These are phyloP conservation scores for Yamadazyma oceani DNA, from an alignment of 1,139 yeast genomes.

Conservation along the genomic window DNA sequence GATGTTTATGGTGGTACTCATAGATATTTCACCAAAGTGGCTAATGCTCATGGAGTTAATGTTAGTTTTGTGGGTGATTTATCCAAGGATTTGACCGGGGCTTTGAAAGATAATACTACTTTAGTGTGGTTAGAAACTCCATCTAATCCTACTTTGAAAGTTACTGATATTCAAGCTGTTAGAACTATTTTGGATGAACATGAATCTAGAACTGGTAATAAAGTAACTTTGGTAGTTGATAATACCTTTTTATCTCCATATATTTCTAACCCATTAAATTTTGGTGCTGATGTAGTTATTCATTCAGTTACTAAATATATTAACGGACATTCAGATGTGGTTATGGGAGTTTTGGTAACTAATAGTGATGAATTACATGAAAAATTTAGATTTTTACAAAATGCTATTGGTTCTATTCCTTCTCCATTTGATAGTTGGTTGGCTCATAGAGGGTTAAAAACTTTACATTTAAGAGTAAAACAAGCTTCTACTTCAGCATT, in stretches of 20 bases:
- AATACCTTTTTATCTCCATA: constrained; percentile 95
- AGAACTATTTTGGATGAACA: constrained; percentile 50
- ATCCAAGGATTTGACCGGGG: constrained; percentile 54
- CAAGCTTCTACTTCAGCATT: constrained; percentile 69
- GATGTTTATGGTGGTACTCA: constrained; percentile 95
- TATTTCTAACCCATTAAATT: constrained; percentile 76
- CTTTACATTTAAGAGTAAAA: constrained; percentile 76
- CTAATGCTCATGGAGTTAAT: constrained; percentile 73
- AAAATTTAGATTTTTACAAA: constrained; percentile 73
- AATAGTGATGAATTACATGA: constrained; percentile 62
- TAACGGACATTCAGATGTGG: constrained; percentile 92
- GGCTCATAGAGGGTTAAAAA: constrained; percentile 89
- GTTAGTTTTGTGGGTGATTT: constrained; percentile 69
- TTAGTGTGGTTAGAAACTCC: constrained; percentile 91
- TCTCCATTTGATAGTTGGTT: constrained; percentile 92
- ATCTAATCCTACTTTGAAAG: constrained; percentile 79
- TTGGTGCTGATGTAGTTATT: constrained; percentile 84
- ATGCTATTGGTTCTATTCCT: constrained; percentile 87
- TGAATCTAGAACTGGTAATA: constrained; percentile 46
- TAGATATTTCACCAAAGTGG: constrained; percentile 86
- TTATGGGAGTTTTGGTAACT: constrained; percentile 80
- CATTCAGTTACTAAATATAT: constrained; percentile 91
- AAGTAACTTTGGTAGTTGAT: constrained; percentile 74
- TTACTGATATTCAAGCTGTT: constrained; percentile 69
- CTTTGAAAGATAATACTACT: constrained; percentile 62